phyloP scores from a whole-genome alignment of 2,329 filamentous ascomycete genomes.

The Akanthomyces muscarius region DNA sequence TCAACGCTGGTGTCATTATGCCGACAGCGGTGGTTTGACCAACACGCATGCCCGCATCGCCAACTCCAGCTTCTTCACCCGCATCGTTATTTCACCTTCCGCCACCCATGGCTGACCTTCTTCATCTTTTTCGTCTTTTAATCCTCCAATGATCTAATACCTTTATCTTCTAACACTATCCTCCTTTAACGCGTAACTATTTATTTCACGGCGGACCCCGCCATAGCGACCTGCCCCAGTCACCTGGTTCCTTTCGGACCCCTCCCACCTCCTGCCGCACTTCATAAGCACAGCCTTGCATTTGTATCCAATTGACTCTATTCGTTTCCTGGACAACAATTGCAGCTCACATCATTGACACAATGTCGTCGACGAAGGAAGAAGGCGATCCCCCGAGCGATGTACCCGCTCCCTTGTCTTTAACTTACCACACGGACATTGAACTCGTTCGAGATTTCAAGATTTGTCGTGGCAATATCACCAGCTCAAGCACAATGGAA shows the following conservation, averaged over 20 bases:
- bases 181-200: no score
- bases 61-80: not conserved
- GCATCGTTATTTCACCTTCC: not conserved
- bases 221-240: not conserved
- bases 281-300: not conserved
- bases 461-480: not conserved
- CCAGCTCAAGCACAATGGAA: not conserved
- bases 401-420: not conserved
- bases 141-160: no score
- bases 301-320: no score
- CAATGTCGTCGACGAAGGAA: not conserved
- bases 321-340: no score
- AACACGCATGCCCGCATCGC: not conserved
- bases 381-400: not conserved
- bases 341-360: not conserved
- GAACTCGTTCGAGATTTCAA: not conserved
- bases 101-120: no score
- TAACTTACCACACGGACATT: slow-evolving; percentile 3
- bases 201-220: no score
- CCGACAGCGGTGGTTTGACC: not conserved
- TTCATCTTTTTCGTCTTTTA: no score
- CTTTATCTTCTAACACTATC: no score
- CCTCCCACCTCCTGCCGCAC: not conserved
- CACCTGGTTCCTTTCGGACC: not conserved
- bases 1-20: not conserved